Evolutionary conservation across 805 yeast species (phyloP), one percentile per base, ranked within the genome.

Genomic region (Kodamaea leandrae): DNA sequence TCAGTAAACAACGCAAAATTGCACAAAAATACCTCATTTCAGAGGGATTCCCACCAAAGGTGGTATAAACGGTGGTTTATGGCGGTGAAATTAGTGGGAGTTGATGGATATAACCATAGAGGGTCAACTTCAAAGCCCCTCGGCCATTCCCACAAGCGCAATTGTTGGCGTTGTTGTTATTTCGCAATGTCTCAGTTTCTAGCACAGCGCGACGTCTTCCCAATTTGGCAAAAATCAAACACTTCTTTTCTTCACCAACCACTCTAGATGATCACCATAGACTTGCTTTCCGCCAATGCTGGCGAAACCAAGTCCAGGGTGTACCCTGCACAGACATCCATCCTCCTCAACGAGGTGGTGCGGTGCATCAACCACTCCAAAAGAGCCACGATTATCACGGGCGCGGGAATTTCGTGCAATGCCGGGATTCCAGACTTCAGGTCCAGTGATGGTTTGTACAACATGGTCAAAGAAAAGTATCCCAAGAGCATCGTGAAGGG

Each of bases 371-470:
- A 60, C 46, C 70, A 82, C 49, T 71, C 90, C 21, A 77, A 74
- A 40, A 79, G 74, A 52, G 66, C 82, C n/a, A 71, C 84, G 15
- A 72, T 86, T 3, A 68, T 90, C 41, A 89, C 96, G 0, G 98
- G 99, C 6, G 99, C 99, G 2, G 99, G 99, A 1, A 88, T 91
- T 44, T 87, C 96, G 12, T 88, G 96, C 58, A 87, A 86, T 57
- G 97, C 98, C 1, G 98, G 99, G 0, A 93, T 91, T 35, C 99
- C 99, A 3, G 98, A 91, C 58, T 90, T 90, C 59, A 73, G 98
- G 42, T 85, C 95, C 3, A 68, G 81, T 7, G 78, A 83, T 50
- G 98, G 98, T 2, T 72, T 90, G 7, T 90, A 91, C 64, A 80
- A 83, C 45, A 58, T 80, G 63, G 86, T 83, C 23, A 86, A 83